These are phyloP conservation scores for Glutinoglossum americanum DNA, from an alignment of 495 filamentous ascomycete genomes.

Conservation along the genomic window DNA sequence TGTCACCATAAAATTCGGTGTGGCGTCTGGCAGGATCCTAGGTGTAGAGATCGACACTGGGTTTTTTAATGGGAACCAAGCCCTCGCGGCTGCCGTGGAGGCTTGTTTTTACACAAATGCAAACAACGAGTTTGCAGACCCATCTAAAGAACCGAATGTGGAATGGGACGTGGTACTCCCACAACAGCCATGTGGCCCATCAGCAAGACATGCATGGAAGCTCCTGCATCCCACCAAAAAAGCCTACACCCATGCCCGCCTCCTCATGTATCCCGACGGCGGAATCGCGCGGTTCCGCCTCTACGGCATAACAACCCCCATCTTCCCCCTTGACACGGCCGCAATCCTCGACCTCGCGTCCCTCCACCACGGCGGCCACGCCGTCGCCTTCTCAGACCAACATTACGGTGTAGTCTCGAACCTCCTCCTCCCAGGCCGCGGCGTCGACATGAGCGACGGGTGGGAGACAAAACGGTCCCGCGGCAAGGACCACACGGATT, in stretches of 20 bases:
- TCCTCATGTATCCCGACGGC: constrained; percentile 86
- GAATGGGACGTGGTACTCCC: constrained; percentile 58
- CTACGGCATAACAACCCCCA: constrained; percentile 55
- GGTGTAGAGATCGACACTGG: constrained; percentile 77
- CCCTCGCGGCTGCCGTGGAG: constrained; percentile 62
- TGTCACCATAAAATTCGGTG: constrained; percentile 63
- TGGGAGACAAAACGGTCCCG: constrained; percentile 81
- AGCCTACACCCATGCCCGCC: constrained; percentile 62
- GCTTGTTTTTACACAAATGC: constrained; percentile 35
- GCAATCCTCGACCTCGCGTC: constrained; percentile 64
- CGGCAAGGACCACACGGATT: constrained; percentile 59
- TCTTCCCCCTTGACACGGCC: constrained; percentile 38
- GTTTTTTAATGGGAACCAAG: constrained; percentile 76
- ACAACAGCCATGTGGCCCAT: constrained; percentile 49
- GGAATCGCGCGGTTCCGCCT: constrained; percentile 77
- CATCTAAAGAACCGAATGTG: constrained; percentile 30
- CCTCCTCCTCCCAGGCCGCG: constrained; percentile 63
- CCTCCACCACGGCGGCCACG: constrained; percentile 61
- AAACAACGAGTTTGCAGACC: constrained; percentile 14
- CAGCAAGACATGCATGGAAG: constrained; percentile 58
- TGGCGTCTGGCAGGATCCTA: constrained; percentile 48
- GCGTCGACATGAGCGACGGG: constrained; percentile 82
- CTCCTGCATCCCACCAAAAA: constrained; percentile 33
- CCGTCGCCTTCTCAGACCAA: constrained; percentile 56
- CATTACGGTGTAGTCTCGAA: constrained; percentile 75